A percentile compares a stretch with the other conserved stretches of the same genome.
Evolutionary conservation across 345 rosid genomes (phyloP).

Genomic region (Rhodamnia argentea): DNA sequence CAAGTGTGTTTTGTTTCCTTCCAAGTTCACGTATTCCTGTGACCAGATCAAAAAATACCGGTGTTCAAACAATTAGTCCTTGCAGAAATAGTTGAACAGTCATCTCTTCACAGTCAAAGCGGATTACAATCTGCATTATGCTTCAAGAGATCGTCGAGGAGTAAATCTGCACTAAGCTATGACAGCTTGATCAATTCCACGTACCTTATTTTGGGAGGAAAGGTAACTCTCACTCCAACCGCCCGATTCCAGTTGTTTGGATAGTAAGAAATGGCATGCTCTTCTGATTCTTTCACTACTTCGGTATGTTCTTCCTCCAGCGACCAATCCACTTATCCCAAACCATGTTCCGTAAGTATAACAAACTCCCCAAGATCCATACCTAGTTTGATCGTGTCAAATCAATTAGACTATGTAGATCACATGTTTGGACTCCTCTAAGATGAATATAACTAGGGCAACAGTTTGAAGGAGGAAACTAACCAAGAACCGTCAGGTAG

Average conservation of each 20-base stretch:
- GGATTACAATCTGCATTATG: background rate
- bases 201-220: constrained; percentile 45
- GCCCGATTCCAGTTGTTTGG: constrained; percentile 43
- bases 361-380: constrained; percentile 77
- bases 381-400: constrained; percentile 19
- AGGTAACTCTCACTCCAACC: constrained; percentile 77
- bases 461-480: background rate
- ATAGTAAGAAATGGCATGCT: constrained; percentile 51
- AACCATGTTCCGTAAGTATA: constrained; percentile 81
- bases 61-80: background rate
- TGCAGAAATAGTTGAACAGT: background rate
- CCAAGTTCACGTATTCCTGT: constrained; percentile 39
- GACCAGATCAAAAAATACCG: background rate
- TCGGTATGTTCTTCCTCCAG: constrained; percentile 25
- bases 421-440: background rate
- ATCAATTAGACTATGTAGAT: background rate
- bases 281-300: constrained; percentile 19
- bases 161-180: background rate
- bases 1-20: constrained; percentile 28
- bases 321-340: constrained; percentile 49
- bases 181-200: background rate
- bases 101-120: background rate
- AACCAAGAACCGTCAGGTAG: constrained; percentile 68
- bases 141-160: background rate
- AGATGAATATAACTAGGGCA: background rate